A percentile compares a stretch with the other conserved stretches of the same genome.
Conservation (phyloP, 2,329 filamentous ascomycete genomes). For the Pezizomycotina sp. region DNA sequence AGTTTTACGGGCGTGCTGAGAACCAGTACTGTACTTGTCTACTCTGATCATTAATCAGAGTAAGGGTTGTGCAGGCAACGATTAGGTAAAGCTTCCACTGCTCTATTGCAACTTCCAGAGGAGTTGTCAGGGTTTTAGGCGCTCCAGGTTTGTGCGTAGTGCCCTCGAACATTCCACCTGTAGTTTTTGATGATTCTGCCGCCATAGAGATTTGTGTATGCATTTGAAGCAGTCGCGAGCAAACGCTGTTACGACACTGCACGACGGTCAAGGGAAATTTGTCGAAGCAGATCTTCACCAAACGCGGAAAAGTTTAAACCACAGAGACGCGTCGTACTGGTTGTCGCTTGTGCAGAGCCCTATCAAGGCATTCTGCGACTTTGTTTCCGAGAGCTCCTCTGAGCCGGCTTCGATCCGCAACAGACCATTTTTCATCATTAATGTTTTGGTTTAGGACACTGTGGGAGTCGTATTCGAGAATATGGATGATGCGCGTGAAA, state of each 20-base stretch:
- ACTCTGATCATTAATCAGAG: constrained; percentile 47
- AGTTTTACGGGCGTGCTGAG: constrained; percentile 64
- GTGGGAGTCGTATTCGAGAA: constrained; percentile 76
- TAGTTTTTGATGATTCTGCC: constrained; percentile 50
- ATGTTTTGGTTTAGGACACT: constrained; percentile 61
- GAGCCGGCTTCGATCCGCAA: constrained; percentile 80
- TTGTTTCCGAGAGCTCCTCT: constrained; percentile 73
- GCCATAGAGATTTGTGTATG: constrained; percentile 66
- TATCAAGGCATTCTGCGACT: constrained; percentile 69
- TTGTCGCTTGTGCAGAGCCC: constrained; percentile 92
- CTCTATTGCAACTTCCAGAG: constrained; percentile 77
- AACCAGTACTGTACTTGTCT: constrained; percentile 42
- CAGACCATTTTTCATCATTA: constrained; percentile 76
- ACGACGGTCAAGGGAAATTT: constrained; percentile 83
- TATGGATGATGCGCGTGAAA: constrained; percentile 64
- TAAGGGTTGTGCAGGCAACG: constrained; percentile 89
- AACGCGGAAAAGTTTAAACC: constrained; percentile 98
- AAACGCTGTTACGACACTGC: constrained; percentile 78
- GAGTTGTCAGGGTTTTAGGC: constrained; percentile 51
- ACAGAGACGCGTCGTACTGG: constrained; percentile 83
- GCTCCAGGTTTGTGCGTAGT: constrained; percentile 28
- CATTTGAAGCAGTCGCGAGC: constrained; percentile 82
- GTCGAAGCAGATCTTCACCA: constrained; percentile 79
- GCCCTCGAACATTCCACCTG: constrained; percentile 19
- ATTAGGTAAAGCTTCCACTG: constrained; percentile 97